A percentile compares a stretch with the other conserved stretches of the same genome.
Evolutionary conservation across 1,284 basidiomycete species (phyloP).

Genomic region (Cryptococcus hybrid): DNA sequence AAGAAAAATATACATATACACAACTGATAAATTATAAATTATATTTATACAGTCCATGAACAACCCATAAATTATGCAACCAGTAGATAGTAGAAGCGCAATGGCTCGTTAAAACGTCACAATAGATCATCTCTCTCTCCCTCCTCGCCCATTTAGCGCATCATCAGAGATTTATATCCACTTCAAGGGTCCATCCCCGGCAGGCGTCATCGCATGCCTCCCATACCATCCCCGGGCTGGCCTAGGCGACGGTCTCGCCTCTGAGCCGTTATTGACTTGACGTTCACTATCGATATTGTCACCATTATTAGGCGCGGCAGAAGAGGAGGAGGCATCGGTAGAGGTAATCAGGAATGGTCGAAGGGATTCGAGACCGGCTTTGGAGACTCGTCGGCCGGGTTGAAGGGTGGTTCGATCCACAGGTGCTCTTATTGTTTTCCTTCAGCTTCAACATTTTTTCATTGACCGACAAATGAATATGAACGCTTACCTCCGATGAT

Average conservation of each 20-base stretch:
- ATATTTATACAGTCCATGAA: neutral
- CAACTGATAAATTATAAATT: neutral
- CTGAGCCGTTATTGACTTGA: neutral
- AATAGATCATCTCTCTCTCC: neutral
- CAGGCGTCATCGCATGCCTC: conserved; percentile 19
- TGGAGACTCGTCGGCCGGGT: conserved; percentile 79
- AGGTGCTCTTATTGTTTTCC: conserved; percentile 56
- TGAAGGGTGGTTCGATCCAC: conserved; percentile 82
- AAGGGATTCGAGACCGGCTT: conserved; percentile 76
- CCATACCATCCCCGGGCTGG: neutral
- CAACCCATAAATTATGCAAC: neutral
- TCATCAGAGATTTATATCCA: conserved; percentile 17
- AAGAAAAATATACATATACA: neutral
- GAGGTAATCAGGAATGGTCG: conserved; percentile 16
- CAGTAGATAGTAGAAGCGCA: neutral
- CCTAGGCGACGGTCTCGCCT: conserved; percentile 8
- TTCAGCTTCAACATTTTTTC: too few relatives aligned
- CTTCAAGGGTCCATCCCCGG: conserved; percentile 20
- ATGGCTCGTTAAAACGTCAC: neutral
- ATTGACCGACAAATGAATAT: too few relatives aligned
- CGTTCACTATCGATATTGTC: neutral
- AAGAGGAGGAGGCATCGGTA: neutral
- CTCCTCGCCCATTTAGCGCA: neutral
- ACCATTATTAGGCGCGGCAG: neutral
- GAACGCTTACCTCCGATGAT: conserved; percentile 59